Conservation (phyloP, 1,284 basidiomycete species). For the Austropuccinia psidii region DNA sequence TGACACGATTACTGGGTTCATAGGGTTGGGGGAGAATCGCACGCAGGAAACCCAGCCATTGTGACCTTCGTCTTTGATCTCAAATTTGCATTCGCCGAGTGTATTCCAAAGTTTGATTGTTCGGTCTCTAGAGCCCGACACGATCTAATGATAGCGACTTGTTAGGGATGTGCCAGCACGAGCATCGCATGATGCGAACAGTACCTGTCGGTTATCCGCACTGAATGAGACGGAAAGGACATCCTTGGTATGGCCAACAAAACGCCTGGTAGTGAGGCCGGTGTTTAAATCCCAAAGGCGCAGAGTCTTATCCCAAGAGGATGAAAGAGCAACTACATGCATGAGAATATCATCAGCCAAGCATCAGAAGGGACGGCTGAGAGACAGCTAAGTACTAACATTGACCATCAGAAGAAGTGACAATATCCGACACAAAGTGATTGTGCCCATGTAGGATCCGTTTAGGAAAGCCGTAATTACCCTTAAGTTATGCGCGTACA, state of each 20-base stretch:
- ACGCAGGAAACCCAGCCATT: constrained; percentile 98
- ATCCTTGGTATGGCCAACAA: constrained; percentile 96
- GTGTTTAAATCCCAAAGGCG: constrained; percentile 99
- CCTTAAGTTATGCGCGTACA: constrained; percentile 48
- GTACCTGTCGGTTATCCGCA: constrained; percentile 46
- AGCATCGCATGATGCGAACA: not conserved
- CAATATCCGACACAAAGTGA: constrained; percentile 99
- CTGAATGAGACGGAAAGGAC: constrained; percentile 63
- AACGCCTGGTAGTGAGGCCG: constrained; percentile 85
- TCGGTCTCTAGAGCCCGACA: constrained; percentile 92
- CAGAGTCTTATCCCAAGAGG: constrained; percentile 99
- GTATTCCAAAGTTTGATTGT: constrained; percentile 99
- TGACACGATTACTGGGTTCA: constrained; percentile 98
- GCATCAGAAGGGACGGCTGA: not conserved
- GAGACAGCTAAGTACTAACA: not conserved
- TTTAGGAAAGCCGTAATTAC: constrained; percentile 84
- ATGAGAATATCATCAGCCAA: not conserved
- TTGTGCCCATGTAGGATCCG: constrained; percentile 97
- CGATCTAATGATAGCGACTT: constrained; percentile 93
- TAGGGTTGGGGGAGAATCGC: constrained; percentile 95
- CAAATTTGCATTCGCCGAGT: constrained; percentile 99
- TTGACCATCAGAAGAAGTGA: constrained; percentile 49
- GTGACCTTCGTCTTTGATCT: constrained; percentile 98
- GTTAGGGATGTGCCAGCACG: constrained; percentile 77
- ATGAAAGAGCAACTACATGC: constrained; percentile 77